These are phyloP conservation scores for Saturnispora ahearnii DNA, from an alignment of 805 yeast genomes.

Conservation along the genomic window DNA sequence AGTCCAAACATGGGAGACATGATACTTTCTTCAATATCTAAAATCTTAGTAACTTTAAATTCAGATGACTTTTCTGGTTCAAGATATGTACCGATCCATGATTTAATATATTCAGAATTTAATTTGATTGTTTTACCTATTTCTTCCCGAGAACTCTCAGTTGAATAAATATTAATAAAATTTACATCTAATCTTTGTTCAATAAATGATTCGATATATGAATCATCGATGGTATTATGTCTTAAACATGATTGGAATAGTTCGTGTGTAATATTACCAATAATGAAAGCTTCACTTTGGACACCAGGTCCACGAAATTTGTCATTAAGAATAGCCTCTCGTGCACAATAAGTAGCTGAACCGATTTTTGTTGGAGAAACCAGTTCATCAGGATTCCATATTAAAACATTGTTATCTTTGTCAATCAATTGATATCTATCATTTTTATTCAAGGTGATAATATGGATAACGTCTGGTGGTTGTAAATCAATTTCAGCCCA, in stretches of 20 bases:
- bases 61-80: constrained; percentile 20
- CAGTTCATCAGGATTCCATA: constrained; percentile 77
- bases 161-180: constrained; percentile 39
- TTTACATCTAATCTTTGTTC: constrained; percentile 23
- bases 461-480: constrained; percentile 50
- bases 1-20: constrained; percentile 89
- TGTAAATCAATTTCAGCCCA: constrained; percentile 44
- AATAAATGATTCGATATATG: constrained; percentile 30
- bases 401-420: constrained; percentile 48
- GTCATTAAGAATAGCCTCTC: constrained; percentile 57
- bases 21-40: constrained; percentile 84
- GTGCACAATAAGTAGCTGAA: constrained; percentile 60
- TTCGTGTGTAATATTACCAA: constrained; percentile 79
- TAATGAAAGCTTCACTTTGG: constrained; percentile 52
- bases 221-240: constrained; percentile 28
- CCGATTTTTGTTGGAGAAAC: constrained; percentile 78
- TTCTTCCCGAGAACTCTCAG: constrained; percentile 40
- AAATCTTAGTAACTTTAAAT: constrained; percentile 50
- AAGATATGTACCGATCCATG: constrained; percentile 43
- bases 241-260: constrained; percentile 55
- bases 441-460: constrained; percentile 34
- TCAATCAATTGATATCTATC: constrained; percentile 39
- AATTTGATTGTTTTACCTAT: constrained; percentile 35
- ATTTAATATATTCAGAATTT: constrained; percentile 43
- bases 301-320: constrained; percentile 56